Percentiles rank a stretch among this genome's conserved stretches.
phyloP scores from a whole-genome alignment of 83 land plant genomes.

The Thuja plicata region DNA sequence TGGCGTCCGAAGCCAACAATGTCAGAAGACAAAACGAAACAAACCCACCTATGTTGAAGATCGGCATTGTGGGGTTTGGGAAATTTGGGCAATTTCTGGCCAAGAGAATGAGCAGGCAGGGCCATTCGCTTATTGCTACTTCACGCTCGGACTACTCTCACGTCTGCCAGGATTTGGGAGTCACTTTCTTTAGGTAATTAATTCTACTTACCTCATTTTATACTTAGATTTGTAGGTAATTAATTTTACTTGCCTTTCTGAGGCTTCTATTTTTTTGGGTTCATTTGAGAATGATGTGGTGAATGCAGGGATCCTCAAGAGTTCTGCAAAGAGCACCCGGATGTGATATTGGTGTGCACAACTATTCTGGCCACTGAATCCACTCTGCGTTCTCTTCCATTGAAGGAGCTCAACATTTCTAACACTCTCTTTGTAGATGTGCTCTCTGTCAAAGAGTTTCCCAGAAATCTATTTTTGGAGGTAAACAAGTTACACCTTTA shows the following conservation, averaged over 20 bases:
- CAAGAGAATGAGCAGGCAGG: slow-evolving; percentile 37
- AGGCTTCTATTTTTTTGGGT: too few relatives aligned
- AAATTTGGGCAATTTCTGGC: slow-evolving; percentile 68
- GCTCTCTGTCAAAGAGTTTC: slow-evolving; percentile 74
- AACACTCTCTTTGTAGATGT: slow-evolving; percentile 74
- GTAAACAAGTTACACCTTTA: slow-evolving; percentile 6
- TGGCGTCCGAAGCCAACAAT: too few relatives aligned
- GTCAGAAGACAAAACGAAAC: too few relatives aligned
- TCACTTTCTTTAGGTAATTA: slow-evolving; percentile 41
- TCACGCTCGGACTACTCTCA: slow-evolving; percentile 55
- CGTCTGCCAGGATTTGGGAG: slow-evolving; percentile 32
- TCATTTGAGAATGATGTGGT: background rate
- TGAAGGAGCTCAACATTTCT: slow-evolving; percentile 43
- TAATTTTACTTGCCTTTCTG: too few relatives aligned
- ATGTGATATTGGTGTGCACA: slow-evolving; percentile 58
- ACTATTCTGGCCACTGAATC: slow-evolving; percentile 58
- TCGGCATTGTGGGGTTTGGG: slow-evolving; percentile 68
- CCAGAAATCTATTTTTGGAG: slow-evolving; percentile 60
- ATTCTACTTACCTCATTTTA: too few relatives aligned
- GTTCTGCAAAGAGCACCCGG: slow-evolving; percentile 68
- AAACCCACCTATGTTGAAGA: slow-evolving; percentile 17
- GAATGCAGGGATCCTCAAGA: slow-evolving; percentile 46
- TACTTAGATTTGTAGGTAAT: background rate
- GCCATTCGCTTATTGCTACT: slow-evolving; percentile 53
- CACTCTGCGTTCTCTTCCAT: slow-evolving; percentile 44